Conservation (phyloP, 176 grass and related monocot species). For the Aegilops umbellulata region DNA sequence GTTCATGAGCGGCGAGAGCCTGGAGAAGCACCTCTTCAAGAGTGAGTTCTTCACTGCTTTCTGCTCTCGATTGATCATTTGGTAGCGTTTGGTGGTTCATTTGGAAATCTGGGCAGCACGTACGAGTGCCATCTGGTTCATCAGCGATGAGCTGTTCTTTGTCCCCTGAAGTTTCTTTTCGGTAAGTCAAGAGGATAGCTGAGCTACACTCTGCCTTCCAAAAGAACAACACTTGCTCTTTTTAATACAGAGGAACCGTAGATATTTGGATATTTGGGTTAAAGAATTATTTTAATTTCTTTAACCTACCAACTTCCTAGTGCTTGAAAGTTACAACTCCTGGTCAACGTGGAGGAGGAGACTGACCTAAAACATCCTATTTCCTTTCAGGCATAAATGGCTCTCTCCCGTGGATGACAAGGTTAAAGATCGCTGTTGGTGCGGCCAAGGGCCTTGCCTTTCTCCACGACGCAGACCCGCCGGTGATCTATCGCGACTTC, state of each 20-base stretch:
- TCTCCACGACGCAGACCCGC: too few species aligned
- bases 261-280: not conserved
- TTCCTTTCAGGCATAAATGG: too few species aligned
- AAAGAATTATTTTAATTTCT: not conserved
- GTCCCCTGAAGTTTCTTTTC: not conserved
- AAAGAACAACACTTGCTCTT: not conserved
- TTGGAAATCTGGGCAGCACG: not conserved
- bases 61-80: not conserved
- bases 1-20: slow-evolving; percentile 69
- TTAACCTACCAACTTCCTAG: not conserved
- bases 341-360: slow-evolving; percentile 27
- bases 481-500: too few species aligned
- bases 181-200: slow-evolving; percentile 30
- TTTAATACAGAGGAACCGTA: not conserved
- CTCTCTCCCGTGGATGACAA: too few species aligned
- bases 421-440: too few species aligned
- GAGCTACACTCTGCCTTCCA: slow-evolving; percentile 29
- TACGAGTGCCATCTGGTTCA: not conserved
- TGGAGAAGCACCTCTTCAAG: slow-evolving; percentile 91
- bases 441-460: too few species aligned
- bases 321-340: not conserved
- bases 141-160: slow-evolving; percentile 15
- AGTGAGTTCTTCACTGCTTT: slow-evolving; percentile 43
- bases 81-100: not conserved
- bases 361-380: not conserved